Conservation (phyloP, 2,329 filamentous ascomycete genomes). For the Diplodia sapinea region DNA sequence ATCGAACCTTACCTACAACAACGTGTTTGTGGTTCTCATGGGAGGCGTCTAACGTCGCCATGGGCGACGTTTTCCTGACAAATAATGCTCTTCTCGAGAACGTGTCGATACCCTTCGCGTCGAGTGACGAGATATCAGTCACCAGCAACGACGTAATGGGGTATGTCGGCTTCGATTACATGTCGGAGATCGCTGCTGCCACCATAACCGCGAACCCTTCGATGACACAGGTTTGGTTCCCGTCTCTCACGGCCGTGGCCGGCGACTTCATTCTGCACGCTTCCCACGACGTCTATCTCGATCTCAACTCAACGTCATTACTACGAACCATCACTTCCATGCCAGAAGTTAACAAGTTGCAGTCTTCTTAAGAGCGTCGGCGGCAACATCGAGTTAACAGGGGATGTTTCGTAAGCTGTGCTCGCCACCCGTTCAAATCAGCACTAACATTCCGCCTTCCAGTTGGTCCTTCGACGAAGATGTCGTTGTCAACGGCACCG, state of each 20-base stretch:
- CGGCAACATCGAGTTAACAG: neutral
- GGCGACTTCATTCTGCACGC: neutral
- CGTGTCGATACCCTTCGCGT: neutral
- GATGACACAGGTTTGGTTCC: neutral
- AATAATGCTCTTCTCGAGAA: neutral
- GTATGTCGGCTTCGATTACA: neutral
- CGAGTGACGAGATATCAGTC: neutral
- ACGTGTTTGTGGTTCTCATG: neutral
- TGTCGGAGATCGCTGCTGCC: neutral
- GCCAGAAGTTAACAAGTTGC: neutral
- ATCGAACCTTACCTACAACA: neutral
- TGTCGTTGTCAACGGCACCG: neutral
- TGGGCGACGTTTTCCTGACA: neutral
- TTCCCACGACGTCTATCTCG: neutral
- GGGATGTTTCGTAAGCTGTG: neutral
- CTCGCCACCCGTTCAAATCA: too few species aligned
- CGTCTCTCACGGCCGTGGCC: constrained; percentile 1
- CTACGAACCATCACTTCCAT: neutral
- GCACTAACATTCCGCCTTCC: too few species aligned
- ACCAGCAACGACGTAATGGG: neutral
- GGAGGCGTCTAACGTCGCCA: neutral
- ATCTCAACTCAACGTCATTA: neutral
- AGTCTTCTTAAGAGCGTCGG: neutral
- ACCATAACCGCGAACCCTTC: neutral
- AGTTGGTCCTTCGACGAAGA: neutral